Evolutionary conservation across 208 protist species (phyloP).

Genomic region (Leishmania amazonensis): DNA sequence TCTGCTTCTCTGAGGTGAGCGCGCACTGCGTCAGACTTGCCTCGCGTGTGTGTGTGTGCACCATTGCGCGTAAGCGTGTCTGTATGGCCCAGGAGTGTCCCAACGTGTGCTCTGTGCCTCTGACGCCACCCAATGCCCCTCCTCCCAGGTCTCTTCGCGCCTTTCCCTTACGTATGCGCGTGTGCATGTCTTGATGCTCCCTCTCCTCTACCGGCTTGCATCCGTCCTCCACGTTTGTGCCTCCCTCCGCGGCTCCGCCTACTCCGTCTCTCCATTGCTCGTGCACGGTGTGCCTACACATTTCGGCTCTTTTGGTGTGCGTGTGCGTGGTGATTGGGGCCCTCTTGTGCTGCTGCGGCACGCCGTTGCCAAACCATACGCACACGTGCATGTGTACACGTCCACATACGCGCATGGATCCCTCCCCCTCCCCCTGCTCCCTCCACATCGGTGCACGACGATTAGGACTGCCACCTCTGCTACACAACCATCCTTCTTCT

Average conservation of each 20-base stretch:
- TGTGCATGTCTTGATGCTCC: not conserved
- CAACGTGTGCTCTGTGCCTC: too few species aligned
- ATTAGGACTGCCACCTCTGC: not conserved
- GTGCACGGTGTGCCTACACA: not conserved
- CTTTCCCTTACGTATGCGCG: not conserved
- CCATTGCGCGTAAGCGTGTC: not conserved
- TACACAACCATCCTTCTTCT: not conserved
- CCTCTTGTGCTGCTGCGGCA: not conserved
- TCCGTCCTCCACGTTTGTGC: not conserved
- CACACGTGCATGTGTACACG: not conserved
- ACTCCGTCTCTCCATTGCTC: not conserved
- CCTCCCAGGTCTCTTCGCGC: too few species aligned
- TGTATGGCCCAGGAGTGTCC: not conserved
- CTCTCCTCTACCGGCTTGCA: not conserved
- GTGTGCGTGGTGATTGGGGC: conserved; percentile 5
- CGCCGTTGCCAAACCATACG: not conserved
- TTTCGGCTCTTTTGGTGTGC: not conserved
- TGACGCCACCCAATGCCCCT: too few species aligned
- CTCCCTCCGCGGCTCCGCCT: not conserved
- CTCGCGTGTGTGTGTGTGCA: not conserved
- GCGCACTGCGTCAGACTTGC: not conserved
- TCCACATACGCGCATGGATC: not conserved
- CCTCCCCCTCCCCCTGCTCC: not conserved
- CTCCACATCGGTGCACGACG: not conserved
- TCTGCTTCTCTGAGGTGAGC: not conserved